Evolutionary conservation across 495 filamentous ascomycete species (phyloP).

Genomic region (Cenococcum geophilum): DNA sequence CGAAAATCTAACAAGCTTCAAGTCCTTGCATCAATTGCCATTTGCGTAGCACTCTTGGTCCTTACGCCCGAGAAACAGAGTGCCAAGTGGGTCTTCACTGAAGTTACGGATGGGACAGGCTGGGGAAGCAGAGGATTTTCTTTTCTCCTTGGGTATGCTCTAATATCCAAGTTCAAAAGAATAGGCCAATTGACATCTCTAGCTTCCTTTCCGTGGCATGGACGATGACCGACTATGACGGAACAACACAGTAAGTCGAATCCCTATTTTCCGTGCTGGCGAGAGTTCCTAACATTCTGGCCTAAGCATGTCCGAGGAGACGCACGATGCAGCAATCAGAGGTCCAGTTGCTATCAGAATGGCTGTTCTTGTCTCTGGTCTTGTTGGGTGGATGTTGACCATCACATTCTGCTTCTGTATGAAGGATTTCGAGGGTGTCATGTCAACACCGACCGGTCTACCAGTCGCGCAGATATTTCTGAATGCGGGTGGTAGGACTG

Average conservation of each 20-base stretch:
- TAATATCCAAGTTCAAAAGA: background rate
- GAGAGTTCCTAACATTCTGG: conserved; percentile 16
- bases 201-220: conserved; percentile 60
- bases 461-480: conserved; percentile 67
- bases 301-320: conserved; percentile 64
- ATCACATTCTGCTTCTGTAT: conserved; percentile 65
- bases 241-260: conserved; percentile 57
- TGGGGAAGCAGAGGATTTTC: conserved; percentile 60
- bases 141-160: conserved; percentile 55
- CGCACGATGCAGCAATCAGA: conserved; percentile 60
- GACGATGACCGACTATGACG: conserved; percentile 74
- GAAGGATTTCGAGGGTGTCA: conserved; percentile 55
- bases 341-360: conserved; percentile 59
- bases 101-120: conserved; percentile 53
- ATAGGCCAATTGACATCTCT: conserved; percentile 13
- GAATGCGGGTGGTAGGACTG: conserved; percentile 56
- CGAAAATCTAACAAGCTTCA: background rate
- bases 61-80: conserved; percentile 54
- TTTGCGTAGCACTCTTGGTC: conserved; percentile 55
- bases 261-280: conserved; percentile 2
- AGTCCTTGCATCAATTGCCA: conserved; percentile 45
- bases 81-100: conserved; percentile 57
- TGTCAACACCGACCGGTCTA: conserved; percentile 57
- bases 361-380: conserved; percentile 60
- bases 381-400: conserved; percentile 59